Percentiles rank a stretch among this genome's conserved stretches.
These are phyloP conservation scores for Hypsizygus marmoreus DNA, from an alignment of 768 basidiomycete species.

Conservation along the genomic window DNA sequence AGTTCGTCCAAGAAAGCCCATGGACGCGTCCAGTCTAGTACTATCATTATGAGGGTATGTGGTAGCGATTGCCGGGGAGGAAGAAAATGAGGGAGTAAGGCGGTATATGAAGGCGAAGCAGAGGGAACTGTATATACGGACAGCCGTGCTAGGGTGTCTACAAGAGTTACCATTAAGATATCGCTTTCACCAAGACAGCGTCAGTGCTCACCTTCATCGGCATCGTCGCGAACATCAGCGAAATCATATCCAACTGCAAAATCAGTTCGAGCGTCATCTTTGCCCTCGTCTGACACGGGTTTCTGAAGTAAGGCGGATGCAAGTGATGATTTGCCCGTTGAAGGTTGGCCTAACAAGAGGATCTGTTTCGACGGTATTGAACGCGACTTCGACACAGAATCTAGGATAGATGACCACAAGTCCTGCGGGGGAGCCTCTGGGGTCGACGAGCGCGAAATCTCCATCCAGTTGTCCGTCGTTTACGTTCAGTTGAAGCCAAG, in stretches of 20 bases:
- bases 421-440: conserved; percentile 78
- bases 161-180: conserved; percentile 8
- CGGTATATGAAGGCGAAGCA: conserved; percentile 66
- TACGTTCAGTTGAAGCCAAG: no score
- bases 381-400: conserved; percentile 80
- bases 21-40: conserved; percentile 94
- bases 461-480: conserved; percentile 28
- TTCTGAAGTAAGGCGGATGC: conserved; percentile 74
- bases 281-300: conserved; percentile 52
- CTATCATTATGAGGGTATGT: conserved; percentile 79
- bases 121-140: conserved; percentile 93
- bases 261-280: conserved; percentile 64
- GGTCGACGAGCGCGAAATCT: conserved; percentile 60
- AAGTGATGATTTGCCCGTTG: conserved; percentile 77
- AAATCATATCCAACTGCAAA: conserved; percentile 93
- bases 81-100: conserved; percentile 76
- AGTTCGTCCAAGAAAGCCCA: conserved; percentile 90
- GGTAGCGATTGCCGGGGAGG: conserved; percentile 68
- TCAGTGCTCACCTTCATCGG: conserved; percentile 77
- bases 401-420: conserved; percentile 91
- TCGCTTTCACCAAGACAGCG: not conserved
- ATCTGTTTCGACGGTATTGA: conserved; percentile 87
- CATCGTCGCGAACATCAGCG: conserved; percentile 88
- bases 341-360: conserved; percentile 78
- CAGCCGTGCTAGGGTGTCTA: conserved; percentile 86